Evolutionary conservation across 768 basidiomycete genomes (phyloP), one percentile per base, ranked within the genome.

Genomic region (Leccinum boreale): DNA sequence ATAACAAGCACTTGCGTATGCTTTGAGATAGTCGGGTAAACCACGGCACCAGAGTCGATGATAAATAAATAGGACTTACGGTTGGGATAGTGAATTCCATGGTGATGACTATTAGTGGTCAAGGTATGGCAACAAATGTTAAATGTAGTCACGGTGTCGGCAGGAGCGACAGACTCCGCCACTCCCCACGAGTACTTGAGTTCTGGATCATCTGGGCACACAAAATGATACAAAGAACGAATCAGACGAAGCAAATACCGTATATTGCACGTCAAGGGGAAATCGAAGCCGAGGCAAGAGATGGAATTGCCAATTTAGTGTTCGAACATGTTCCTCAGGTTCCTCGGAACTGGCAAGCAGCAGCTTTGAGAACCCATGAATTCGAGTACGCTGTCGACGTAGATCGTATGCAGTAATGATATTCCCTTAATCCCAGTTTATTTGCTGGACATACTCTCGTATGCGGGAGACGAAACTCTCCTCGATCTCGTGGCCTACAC

Each of bases 391-490:
- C 52, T 50, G 17, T 49, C 9, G 7, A 47, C 29, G 48, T 28
- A 33, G 46, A 55, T 44, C 19, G 42, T 33, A 36, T 46, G 23
- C 31, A 55, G 26, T 48, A 52, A 44, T 36, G 23, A 53, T 47
- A 31, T 21, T 31, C 59, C 55, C 26, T 76, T 64, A 82, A 73
- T 94, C 92, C 94, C 94, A 96, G 36, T 81, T 74, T 66, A 96
- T 87, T 70, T 77, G 83, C 58, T 74, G 73, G 11, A 86, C 81
- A 65, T 94, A 95, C 62, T 89, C 83, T 57, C 81, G 78, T 60
- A 98, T 95, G 56, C 84, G 76, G 2, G 91, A 94, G 50, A 90
- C 87, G 62, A 85, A 85, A 50, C 67, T 77, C 57, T 94, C 86
- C 59, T 81, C 68, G 29, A 94, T 75, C 65, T 92, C 86, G 58